A percentile compares a stretch with the other conserved stretches of the same genome.
These are phyloP conservation scores for Alternaria solani DNA, from an alignment of 2,329 filamentous ascomycete genomes.

Conservation along the genomic window DNA sequence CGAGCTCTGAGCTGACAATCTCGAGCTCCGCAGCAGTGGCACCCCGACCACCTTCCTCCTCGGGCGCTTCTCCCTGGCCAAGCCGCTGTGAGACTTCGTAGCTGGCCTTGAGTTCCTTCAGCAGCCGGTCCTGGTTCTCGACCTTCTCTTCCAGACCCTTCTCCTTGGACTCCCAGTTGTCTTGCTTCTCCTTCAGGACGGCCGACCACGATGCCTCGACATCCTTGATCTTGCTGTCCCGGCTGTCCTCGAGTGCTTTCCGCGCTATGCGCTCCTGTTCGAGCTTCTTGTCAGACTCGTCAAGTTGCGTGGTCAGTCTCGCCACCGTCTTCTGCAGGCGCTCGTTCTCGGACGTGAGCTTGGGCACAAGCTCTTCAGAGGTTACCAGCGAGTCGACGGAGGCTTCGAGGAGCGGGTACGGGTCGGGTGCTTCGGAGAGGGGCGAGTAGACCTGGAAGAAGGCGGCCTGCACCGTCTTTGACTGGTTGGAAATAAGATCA, in stretches of 20 bases:
- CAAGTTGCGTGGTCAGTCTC: constrained; percentile 79
- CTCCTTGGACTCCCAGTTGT: constrained; percentile 96
- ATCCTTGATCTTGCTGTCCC: constrained; percentile 84
- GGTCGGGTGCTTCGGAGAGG: constrained; percentile 93
- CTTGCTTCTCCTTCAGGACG: constrained; percentile 89
- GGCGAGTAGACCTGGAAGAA: constrained; percentile 94
- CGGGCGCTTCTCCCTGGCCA: constrained; percentile 72
- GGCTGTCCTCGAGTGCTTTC: constrained; percentile 76
- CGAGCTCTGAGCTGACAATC: constrained; percentile 89
- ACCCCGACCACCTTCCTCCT: constrained; percentile 65
- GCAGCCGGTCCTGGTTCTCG: constrained; percentile 87
- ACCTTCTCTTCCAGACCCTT: constrained; percentile 90
- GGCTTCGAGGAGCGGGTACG: constrained; percentile 93
- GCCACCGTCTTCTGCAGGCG: constrained; percentile 82
- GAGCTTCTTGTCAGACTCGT: constrained; percentile 81
- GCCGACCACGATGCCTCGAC: constrained; percentile 90
- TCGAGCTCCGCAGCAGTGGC: constrained; percentile 91
- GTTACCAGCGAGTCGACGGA: constrained; percentile 93
- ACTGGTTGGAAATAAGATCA: constrained; percentile 93
- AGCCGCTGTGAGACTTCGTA: constrained; percentile 95
- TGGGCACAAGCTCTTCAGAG: constrained; percentile 90
- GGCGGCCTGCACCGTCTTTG: constrained; percentile 89
- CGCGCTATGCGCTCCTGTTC: constrained; percentile 77
- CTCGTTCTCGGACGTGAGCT: constrained; percentile 85
- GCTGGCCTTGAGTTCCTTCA: constrained; percentile 95